A percentile compares a stretch with the other conserved stretches of the same genome.
phyloP scores from a whole-genome alignment of 768 basidiomycete genomes.

The Lepiota brunneoincarnata region DNA sequence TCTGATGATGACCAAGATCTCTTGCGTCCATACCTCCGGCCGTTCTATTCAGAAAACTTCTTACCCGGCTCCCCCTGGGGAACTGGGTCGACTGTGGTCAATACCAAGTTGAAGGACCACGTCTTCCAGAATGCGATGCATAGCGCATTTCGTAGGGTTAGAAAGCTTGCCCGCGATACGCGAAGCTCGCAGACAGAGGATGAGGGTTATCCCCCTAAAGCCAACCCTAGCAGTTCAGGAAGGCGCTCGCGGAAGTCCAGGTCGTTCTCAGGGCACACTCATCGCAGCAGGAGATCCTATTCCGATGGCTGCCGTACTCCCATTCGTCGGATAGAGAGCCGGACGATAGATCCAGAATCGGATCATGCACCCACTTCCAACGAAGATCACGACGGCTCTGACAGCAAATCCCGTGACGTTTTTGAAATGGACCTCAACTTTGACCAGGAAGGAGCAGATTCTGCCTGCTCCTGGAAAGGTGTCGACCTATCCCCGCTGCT shows the following conservation, averaged over 20 bases:
- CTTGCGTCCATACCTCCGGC: conserved; percentile 34
- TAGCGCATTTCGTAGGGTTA: conserved; percentile 76
- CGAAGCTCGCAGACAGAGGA: conserved; percentile 47
- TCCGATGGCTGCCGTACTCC: conserved; percentile 30
- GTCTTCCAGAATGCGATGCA: conserved; percentile 60
- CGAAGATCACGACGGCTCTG: conserved; percentile 15
- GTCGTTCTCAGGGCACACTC: conserved; percentile 40
- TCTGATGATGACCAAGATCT: conserved; percentile 30
- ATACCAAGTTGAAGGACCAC: conserved; percentile 92
- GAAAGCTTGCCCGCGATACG: conserved; percentile 44
- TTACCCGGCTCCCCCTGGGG: conserved; percentile 58
- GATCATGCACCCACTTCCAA: conserved; percentile 21
- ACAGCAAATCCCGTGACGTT: conserved; percentile 28
- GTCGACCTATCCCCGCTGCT: conserved; percentile 28
- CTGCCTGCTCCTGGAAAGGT: conserved; percentile 21
- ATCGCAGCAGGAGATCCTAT: conserved; percentile 38
- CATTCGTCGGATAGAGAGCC: conserved; percentile 68
- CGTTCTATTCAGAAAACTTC: conserved; percentile 39
- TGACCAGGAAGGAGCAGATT: conserved; percentile 14
- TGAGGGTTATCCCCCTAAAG: conserved; percentile 41
- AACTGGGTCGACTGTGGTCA: conserved; percentile 89
- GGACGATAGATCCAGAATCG: conserved; percentile 42
- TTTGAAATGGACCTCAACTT: conserved; percentile 44
- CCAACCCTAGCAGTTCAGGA: conserved; percentile 22
- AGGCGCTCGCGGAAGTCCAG: conserved; percentile 25